Conservation (phyloP, 495 filamentous ascomycete species). For the Cetradonia linearis region DNA sequence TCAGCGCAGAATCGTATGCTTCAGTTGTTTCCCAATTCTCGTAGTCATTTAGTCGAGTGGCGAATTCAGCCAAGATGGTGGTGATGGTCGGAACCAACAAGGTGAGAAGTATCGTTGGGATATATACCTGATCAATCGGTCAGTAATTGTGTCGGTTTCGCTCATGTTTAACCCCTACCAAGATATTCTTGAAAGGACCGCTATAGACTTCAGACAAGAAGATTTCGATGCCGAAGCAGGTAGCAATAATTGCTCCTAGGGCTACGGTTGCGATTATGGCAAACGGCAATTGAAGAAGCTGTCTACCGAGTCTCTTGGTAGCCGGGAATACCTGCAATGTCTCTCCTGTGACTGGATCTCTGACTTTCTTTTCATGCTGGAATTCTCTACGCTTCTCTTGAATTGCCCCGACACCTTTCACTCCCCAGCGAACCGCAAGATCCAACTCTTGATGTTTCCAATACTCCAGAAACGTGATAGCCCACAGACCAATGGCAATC, state of each 20-base stretch:
- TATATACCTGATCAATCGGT: slow-evolving; percentile 53
- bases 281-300: slow-evolving; percentile 83
- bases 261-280: slow-evolving; percentile 58
- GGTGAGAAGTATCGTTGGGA: slow-evolving; percentile 81
- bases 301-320: slow-evolving; percentile 62
- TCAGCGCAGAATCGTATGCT: slow-evolving; percentile 68
- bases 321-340: slow-evolving; percentile 66
- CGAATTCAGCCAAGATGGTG: slow-evolving; percentile 63
- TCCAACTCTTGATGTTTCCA: slow-evolving; percentile 95
- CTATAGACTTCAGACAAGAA: slow-evolving; percentile 92
- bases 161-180: slow-evolving; percentile 46
- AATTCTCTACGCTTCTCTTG: slow-evolving; percentile 70
- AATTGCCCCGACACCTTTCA: slow-evolving; percentile 75
- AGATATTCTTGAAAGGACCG: slow-evolving; percentile 73
- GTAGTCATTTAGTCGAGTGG: slow-evolving; percentile 67
- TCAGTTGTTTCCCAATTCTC: slow-evolving; percentile 89
- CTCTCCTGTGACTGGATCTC: slow-evolving; percentile 81
- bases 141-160: slow-evolving; percentile 25
- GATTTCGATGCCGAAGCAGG: slow-evolving; percentile 89
- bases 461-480: slow-evolving; percentile 84
- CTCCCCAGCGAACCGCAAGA: slow-evolving; percentile 83
- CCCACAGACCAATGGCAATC: slow-evolving; percentile 74
- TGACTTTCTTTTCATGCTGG: slow-evolving; percentile 58
- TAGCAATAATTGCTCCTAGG: slow-evolving; percentile 71
- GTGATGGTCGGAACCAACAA: slow-evolving; percentile 68